A percentile compares a stretch with the other conserved stretches of the same genome.
phyloP scores from a whole-genome alignment of 345 rosid species.

The Excoecaria cochinchinensis region DNA sequence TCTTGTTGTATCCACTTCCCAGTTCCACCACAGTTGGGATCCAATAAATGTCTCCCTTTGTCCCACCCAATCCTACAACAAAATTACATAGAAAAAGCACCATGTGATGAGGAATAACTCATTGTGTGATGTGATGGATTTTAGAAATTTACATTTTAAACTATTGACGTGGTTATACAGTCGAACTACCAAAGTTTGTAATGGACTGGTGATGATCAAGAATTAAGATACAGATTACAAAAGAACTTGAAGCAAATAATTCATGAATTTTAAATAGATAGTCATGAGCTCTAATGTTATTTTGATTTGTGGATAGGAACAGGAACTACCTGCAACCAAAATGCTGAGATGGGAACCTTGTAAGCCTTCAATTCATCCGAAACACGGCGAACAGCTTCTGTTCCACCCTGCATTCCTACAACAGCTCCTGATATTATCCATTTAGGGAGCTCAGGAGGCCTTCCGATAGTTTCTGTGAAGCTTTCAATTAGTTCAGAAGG shows the following conservation, averaged over 20 bases:
- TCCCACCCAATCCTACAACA: conserved; percentile 70
- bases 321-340: conserved; percentile 70
- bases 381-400: conserved; percentile 47
- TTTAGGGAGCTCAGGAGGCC: conserved; percentile 74
- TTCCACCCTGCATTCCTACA: conserved; percentile 82
- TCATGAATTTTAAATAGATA: neutral
- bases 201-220: no score
- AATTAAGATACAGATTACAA: neutral
- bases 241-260: neutral
- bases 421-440: conserved; percentile 81
- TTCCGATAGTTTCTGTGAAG: conserved; percentile 58
- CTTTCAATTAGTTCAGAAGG: conserved; percentile 58
- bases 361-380: conserved; percentile 49
- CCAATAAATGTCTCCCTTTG: conserved; percentile 62
- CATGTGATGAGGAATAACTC: conserved; percentile 2
- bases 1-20: conserved; percentile 62
- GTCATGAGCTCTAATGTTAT: neutral
- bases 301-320: neutral
- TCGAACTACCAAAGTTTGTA: neutral
- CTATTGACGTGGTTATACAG: neutral
- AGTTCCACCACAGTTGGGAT: conserved; percentile 78
- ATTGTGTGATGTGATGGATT: neutral
- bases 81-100: neutral
- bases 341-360: conserved; percentile 61
- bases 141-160: neutral